Base-by-base conservation (phyloP, 2,329 filamentous ascomycete genomes). In the Penicillium decumbens region DNA sequence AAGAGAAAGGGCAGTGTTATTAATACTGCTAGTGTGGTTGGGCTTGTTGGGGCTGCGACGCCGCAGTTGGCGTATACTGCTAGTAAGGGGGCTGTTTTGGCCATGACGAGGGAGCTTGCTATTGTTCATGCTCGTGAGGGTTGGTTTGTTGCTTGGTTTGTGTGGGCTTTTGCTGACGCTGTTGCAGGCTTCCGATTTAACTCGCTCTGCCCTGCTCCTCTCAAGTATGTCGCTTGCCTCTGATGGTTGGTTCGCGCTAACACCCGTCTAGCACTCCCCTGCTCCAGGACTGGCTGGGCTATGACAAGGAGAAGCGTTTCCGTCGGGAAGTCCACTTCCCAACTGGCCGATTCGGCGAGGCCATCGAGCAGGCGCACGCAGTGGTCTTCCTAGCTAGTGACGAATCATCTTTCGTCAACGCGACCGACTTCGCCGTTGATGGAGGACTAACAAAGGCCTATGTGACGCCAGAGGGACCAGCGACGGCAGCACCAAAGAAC, bases 371-470 rank as follows among this genome's bases (percentile, higher is more conserved):
- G 76, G 90, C 89, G 0, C 86, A 92, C 55, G 89, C 88, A 5
- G 89, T 95, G 1, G 66, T 95, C 10, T 95, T 95, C 75, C 74
- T 95, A 51, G 89, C 89, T 8, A 89, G 84, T 57, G 89, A 95
- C 61, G 89, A 95, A 76, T 83, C 84, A 64, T 88, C 86, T 75
- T 95, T 95, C 63, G 87, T 95, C 63, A 95, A 92, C 57, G 89
- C 87, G 8, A 85, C 81, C 51, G 92, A 96, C 67, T 95, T 96
- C 74, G 85, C 93, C 4, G 89, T 96, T 23, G 92, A 96, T 64
- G 92, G 92, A 45, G 91, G 91, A 49, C 88, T 97, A 88, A 91
- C 84, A 63, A 95, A 76, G 72, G 88, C 89, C 29, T 96, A 96
- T 71, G 80, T 82, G 38, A 84, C 81, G 3, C 77, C 80, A n/a